These are phyloP conservation scores for Ottelia alismoides DNA, from an alignment of 106 monocot species.

Conservation along the genomic window DNA sequence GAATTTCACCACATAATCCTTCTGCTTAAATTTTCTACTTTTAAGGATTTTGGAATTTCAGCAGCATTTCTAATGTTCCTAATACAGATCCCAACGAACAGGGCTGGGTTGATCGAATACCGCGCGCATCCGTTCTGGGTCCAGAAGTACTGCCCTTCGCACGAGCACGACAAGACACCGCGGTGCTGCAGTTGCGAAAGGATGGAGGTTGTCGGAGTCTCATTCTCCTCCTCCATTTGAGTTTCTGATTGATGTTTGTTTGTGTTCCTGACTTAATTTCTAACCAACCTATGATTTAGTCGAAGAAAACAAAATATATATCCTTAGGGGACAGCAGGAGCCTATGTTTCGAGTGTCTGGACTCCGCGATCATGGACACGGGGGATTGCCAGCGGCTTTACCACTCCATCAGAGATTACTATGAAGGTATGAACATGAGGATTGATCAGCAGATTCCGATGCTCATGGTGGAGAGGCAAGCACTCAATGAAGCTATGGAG, in stretches of 20 bases:
- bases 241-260: too few relatives aligned
- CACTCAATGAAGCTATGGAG: conserved; percentile 98
- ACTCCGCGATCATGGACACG: conserved; percentile 86
- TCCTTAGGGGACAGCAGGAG: conserved; percentile 75
- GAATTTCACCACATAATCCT: neutral
- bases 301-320: conserved; percentile 61
- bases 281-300: conserved; percentile 24
- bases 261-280: neutral
- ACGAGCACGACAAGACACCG: conserved; percentile 77
- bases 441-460: conserved; percentile 96
- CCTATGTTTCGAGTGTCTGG: conserved; percentile 86
- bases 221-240: too few relatives aligned
- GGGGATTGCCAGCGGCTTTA: conserved; percentile 92
- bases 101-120: conserved; percentile 79
- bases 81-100: conserved; percentile 83
- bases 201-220: conserved; percentile 64
- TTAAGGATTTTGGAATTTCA: too few relatives aligned
- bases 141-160: conserved; percentile 92
- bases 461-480: conserved; percentile 94
- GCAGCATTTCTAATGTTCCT: too few relatives aligned
- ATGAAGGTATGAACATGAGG: conserved; percentile 95
- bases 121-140: conserved; percentile 93
- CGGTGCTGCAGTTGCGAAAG: conserved; percentile 92
- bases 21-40: neutral
- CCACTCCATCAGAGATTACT: conserved; percentile 88